phyloP scores from a whole-genome alignment of 1,139 yeast species.

The Geotrichum aggregatum region DNA sequence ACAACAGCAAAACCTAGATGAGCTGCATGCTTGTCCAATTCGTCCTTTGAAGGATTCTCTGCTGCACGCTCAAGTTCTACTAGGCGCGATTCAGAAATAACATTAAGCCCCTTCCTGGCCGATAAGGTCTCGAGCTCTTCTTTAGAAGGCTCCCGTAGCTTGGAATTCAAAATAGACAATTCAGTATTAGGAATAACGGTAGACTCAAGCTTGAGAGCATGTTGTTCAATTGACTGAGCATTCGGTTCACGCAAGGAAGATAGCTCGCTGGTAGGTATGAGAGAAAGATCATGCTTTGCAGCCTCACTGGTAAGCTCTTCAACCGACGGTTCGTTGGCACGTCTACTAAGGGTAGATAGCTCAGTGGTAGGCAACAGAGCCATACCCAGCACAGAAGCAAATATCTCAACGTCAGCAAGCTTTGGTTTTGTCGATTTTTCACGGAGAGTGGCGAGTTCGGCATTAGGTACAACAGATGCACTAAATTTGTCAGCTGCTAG shows the following conservation, averaged over 20 bases:
- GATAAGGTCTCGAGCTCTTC: constrained; percentile 35
- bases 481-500: constrained; percentile 16
- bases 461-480: constrained; percentile 11
- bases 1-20: constrained; percentile 49
- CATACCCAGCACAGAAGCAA: constrained; percentile 27
- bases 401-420: constrained; percentile 24
- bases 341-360: constrained; percentile 26
- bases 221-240: constrained; percentile 28
- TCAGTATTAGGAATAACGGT: constrained; percentile 39
- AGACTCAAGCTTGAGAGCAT: constrained; percentile 31
- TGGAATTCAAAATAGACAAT: constrained; percentile 10
- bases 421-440: constrained; percentile 22
- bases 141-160: constrained; percentile 33
- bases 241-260: constrained; percentile 36
- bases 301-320: constrained; percentile 16
- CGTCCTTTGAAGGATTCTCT: constrained; percentile 31
- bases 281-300: constrained; percentile 8
- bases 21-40: constrained; percentile 48
- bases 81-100: constrained; percentile 16
- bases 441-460: constrained; percentile 11
- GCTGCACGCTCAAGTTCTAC: constrained; percentile 21
- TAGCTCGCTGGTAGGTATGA: constrained; percentile 28
- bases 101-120: constrained; percentile 27
- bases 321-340: constrained; percentile 10
- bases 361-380: constrained; percentile 31